A percentile compares a stretch with the other conserved stretches of the same genome.
phyloP scores from a whole-genome alignment of 768 basidiomycete species.

The Mycena vulgaris region DNA sequence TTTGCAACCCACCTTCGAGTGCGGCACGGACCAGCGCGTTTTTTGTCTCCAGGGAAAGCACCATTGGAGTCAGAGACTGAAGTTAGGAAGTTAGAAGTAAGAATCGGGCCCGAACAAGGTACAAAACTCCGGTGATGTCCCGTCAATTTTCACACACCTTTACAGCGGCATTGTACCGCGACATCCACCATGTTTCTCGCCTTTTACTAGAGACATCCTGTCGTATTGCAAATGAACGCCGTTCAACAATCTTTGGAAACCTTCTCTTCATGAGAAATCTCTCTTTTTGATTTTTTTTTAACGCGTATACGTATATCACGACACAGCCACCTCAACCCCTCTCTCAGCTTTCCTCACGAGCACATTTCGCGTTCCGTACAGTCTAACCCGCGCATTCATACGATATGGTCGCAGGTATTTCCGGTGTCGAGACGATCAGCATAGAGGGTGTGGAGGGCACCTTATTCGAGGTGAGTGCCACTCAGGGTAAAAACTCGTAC shows the following conservation, averaged over 20 bases:
- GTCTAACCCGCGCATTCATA: too few relatives aligned
- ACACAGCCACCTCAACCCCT: too few relatives aligned
- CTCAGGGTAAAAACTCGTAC: too few relatives aligned
- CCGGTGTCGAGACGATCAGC: too few relatives aligned
- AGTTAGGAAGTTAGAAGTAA: too few relatives aligned
- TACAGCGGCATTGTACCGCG: slow-evolving; percentile 19
- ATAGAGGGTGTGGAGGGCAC: too few relatives aligned
- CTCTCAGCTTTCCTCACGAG: too few relatives aligned
- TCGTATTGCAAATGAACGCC: slow-evolving; percentile 17
- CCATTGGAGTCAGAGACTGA: too few relatives aligned
- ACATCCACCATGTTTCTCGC: slow-evolving; percentile 31
- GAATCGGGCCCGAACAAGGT: slow-evolving; percentile 2
- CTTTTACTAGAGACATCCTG: slow-evolving; percentile 33
- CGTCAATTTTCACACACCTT: background rate
- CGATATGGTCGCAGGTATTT: too few relatives aligned
- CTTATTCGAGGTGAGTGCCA: too few relatives aligned
- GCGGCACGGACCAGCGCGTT: background rate
- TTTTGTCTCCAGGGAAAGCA: background rate
- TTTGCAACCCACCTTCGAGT: background rate
- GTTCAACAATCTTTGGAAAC: slow-evolving; percentile 17
- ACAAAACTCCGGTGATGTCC: slow-evolving; percentile 16
- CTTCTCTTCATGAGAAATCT: slow-evolving; percentile 2
- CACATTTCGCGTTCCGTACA: too few relatives aligned
- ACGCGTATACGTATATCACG: background rate
- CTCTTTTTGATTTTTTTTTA: slow-evolving; percentile 1